A percentile compares a stretch with the other conserved stretches of the same genome.
Evolutionary conservation across 129 eudicot species (phyloP).

Genomic region (Flaveria brownii): DNA sequence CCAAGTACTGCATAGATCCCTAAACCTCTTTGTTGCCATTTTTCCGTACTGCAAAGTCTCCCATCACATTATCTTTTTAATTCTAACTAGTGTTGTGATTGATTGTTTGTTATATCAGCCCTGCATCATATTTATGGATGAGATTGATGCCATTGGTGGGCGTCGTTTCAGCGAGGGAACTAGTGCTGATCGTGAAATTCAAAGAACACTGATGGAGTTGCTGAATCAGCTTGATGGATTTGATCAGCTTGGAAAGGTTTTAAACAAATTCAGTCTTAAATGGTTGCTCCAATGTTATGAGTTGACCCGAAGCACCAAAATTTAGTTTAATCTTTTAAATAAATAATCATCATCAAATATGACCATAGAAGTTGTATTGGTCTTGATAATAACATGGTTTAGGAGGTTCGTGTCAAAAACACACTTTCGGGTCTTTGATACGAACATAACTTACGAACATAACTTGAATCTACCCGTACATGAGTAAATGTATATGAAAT

Average conservation of each 20-base stretch:
- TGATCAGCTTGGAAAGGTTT: slow-evolving; percentile 96
- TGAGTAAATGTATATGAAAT: background rate
- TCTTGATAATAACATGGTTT: background rate
- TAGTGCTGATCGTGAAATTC: slow-evolving; percentile 98
- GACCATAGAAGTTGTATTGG: background rate
- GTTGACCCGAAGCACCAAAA: background rate
- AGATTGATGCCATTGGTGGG: slow-evolving; percentile 97
- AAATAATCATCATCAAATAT: background rate
- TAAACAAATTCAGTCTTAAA: background rate
- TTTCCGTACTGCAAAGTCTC: background rate
- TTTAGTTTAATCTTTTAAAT: background rate
- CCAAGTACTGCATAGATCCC: slow-evolving; percentile 57
- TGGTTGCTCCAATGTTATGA: background rate
- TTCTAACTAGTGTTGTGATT: slow-evolving; percentile 15
- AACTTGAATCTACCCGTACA: background rate
- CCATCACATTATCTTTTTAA: background rate
- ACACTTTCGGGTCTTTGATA: background rate
- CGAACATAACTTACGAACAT: background rate
- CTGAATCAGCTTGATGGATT: slow-evolving; percentile 96
- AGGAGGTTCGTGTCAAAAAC: background rate
- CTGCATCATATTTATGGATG: slow-evolving; percentile 97
- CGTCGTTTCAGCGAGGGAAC: slow-evolving; percentile 99
- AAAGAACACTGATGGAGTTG: slow-evolving; percentile 98
- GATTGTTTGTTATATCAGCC: slow-evolving; percentile 55
- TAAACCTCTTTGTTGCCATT: background rate